These are phyloP conservation scores for Nothophytophthora sp. DNA, from an alignment of 352 stramenopile species.

Conservation along the genomic window DNA sequence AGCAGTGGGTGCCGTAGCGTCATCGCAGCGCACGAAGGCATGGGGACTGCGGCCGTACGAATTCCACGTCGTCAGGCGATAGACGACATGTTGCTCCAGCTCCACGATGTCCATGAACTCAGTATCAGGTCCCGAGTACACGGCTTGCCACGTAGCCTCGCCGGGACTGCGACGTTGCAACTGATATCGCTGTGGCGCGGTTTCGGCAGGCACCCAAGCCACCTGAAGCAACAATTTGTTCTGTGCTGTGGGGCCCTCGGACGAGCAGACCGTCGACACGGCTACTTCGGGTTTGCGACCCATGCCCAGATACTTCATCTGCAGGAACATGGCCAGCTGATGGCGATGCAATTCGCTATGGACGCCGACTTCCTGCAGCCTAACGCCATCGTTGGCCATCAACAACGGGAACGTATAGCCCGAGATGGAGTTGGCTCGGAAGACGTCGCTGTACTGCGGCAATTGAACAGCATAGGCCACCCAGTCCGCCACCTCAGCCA, in stretches of 20 bases:
- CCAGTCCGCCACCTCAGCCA: conserved; percentile 83
- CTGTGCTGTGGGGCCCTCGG: conserved; percentile 19
- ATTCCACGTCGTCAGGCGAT: conserved; percentile 82
- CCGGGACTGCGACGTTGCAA: conserved; percentile 68
- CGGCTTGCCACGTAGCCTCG: conserved; percentile 49
- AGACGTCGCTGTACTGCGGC: conserved; percentile 79
- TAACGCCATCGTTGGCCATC: conserved; percentile 80
- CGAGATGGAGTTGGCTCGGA: conserved; percentile 79
- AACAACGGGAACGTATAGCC: conserved; percentile 87
- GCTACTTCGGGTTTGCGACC: conserved; percentile 55
- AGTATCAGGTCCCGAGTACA: conserved; percentile 64
- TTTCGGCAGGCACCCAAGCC: conserved; percentile 52
- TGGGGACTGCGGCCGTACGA: conserved; percentile 74
- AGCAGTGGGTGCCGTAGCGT: conserved; percentile 9
- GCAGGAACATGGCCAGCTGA: conserved; percentile 81
- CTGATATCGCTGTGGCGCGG: conserved; percentile 62
- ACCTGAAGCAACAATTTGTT: conserved; percentile 53
- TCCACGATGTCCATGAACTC: conserved; percentile 75
- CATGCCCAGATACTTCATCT: conserved; percentile 84
- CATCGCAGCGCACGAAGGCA: conserved; percentile 58
- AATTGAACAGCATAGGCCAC: conserved; percentile 79
- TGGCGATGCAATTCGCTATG: conserved; percentile 72
- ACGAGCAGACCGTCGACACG: conserved; percentile 40
- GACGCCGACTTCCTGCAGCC: conserved; percentile 73
- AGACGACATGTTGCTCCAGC: conserved; percentile 57